Evolutionary conservation across 441 rosid species (phyloP).

Genomic region (Euphorbia schlechtendalii): DNA sequence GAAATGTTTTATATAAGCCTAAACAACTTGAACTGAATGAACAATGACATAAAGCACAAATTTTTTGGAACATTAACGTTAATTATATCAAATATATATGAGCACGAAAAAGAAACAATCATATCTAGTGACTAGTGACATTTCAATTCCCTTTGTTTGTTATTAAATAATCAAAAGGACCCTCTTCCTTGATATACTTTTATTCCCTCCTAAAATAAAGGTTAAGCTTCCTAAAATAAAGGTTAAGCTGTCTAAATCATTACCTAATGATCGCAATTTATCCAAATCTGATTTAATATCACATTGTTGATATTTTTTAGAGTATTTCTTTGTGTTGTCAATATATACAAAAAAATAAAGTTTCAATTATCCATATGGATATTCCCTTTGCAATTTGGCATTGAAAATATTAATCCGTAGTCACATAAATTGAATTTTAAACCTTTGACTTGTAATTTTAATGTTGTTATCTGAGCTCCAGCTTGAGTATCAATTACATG

Average conservation of each 20-base stretch:
- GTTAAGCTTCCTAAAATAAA: not conserved
- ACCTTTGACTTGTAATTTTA: not conserved
- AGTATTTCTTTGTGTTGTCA: not conserved
- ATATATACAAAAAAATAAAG: not conserved
- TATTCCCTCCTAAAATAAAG: not conserved
- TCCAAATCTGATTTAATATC: not conserved
- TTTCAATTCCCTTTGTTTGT: no score
- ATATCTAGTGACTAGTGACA: no score
- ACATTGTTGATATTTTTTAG: not conserved
- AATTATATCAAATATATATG: no score
- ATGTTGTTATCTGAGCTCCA: not conserved
- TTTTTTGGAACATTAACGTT: not conserved
- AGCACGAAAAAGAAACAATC: no score
- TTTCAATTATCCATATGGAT: not conserved
- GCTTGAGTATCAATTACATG: not conserved
- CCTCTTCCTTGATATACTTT: no score
- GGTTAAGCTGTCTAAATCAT: not conserved
- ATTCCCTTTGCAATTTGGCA: not conserved
- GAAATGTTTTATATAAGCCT: not conserved
- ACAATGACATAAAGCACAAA: not conserved
- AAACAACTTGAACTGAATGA: not conserved
- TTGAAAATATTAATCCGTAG: not conserved
- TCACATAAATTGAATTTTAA: not conserved
- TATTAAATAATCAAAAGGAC: no score
- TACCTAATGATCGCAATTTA: not conserved